Evolutionary conservation across 192 early-diverging fungal species (phyloP).

Genomic region (Entomortierella parvispora): DNA sequence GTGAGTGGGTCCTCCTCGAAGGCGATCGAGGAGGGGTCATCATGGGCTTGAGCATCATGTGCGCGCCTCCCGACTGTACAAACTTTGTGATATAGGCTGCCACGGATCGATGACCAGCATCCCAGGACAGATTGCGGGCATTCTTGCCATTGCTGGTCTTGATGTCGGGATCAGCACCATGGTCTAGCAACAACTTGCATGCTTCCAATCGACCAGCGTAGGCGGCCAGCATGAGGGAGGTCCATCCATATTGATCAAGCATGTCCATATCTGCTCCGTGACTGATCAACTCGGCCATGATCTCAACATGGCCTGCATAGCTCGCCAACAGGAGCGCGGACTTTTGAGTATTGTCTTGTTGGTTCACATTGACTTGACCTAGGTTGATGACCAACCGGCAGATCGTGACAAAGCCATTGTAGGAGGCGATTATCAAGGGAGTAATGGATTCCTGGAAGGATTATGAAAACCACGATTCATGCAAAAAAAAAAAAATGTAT

Average conservation of each 20-base stretch:
- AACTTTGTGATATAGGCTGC: slow-evolving; percentile 45
- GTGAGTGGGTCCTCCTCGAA: slow-evolving; percentile 41
- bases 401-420: slow-evolving; percentile 60
- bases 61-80: slow-evolving; percentile 7
- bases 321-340: slow-evolving; percentile 48
- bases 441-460: slow-evolving; percentile 57
- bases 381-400: slow-evolving; percentile 54
- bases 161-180: slow-evolving; percentile 46
- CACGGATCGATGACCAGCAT: slow-evolving; percentile 40
- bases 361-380: slow-evolving; percentile 54
- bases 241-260: slow-evolving; percentile 55
- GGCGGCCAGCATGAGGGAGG: slow-evolving; percentile 55
- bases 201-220: slow-evolving; percentile 42
- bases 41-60: slow-evolving; percentile 9
- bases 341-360: slow-evolving; percentile 53
- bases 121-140: slow-evolving; percentile 43
- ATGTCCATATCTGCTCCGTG: slow-evolving; percentile 45
- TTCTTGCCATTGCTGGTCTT: slow-evolving; percentile 51
- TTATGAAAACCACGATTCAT: slow-evolving; percentile 1
- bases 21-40: slow-evolving; percentile 25
- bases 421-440: slow-evolving; percentile 73
- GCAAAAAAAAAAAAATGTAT: background rate
- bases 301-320: slow-evolving; percentile 48
- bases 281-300: slow-evolving; percentile 36
- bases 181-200: slow-evolving; percentile 43